Base-by-base conservation (phyloP, 2,329 filamentous ascomycete species). In the Colletotrichum nymphaeae region DNA sequence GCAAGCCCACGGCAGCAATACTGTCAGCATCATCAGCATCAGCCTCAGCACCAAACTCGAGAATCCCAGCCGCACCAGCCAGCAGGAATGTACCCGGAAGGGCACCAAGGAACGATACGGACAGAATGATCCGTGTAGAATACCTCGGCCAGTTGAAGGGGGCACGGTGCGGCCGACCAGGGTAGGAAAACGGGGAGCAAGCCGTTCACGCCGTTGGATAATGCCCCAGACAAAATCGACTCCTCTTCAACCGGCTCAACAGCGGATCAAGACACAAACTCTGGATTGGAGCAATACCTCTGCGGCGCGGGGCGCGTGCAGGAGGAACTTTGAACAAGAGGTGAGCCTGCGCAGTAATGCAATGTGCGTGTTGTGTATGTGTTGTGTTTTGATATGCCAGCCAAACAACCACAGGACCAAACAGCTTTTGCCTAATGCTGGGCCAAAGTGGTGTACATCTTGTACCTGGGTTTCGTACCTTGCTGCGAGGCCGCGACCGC, bases 331-430 rank as follows among this genome's bases (percentile, higher is more conserved):
- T 19, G 42, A n/a, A 46, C 6, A 9, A 46, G 42, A 69, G 46
- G 69, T 72, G 69, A 37, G 58, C 53, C 37, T 37, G 52, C 35
- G 11, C 46, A 63, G 28, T 49, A 63, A 55, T 24, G 62, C 24
- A 35, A 63, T 28, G 46, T 62, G 63, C 49, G 28, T 67, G 55
- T 58, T 67, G 56, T 66, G 63, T 60, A 26, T 70, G 67, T 55
- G 30, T 64, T 58, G 65, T 72, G 69, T 72, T 72, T 53, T 73
- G 70, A 60, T 59, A 49, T 73, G 70, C 70, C 70, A 73, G 35
- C 70, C 59, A 66, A 73, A 69, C 59, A 64, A 9, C 63, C 57
- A 35, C 57, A 68, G 57, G 62, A 24, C 28, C 55, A 57, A 42
- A 55, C 55, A 52, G 53, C 66, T 46, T 46, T 42, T 46, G 42